Conservation (phyloP, 768 basidiomycete genomes). For the Pleurotus cornucopiae region DNA sequence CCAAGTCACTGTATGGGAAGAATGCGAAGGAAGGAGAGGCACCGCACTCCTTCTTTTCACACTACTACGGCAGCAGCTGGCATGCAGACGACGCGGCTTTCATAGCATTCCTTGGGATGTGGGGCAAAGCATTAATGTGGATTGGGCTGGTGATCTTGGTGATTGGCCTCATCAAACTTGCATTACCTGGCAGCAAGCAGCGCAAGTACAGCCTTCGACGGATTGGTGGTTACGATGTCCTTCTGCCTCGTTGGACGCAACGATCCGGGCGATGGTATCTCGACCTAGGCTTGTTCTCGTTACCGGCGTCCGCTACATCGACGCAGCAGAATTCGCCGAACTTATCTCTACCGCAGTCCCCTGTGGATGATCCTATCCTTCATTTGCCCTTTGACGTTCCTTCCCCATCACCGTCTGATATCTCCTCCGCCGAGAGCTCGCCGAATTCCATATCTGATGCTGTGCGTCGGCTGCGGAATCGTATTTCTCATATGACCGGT, state of each 20-base stretch:
- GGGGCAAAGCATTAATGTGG: slow-evolving; percentile 90
- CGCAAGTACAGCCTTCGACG: slow-evolving; percentile 56
- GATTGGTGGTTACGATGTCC: slow-evolving; percentile 72
- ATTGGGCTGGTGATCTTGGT: slow-evolving; percentile 71
- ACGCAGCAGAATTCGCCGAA: slow-evolving; percentile 40
- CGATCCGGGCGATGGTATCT: slow-evolving; percentile 72
- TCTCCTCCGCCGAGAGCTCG: slow-evolving; percentile 31
- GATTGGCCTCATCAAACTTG: slow-evolving; percentile 59
- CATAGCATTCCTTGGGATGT: slow-evolving; percentile 84
- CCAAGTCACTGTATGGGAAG: slow-evolving; percentile 97
- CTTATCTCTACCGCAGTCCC: slow-evolving; percentile 33
- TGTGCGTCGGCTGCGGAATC: slow-evolving; percentile 53
- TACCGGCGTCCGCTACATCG: slow-evolving; percentile 41
- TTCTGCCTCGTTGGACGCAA: slow-evolving; percentile 70
- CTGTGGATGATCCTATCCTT: slow-evolving; percentile 50
- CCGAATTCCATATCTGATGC: slow-evolving; percentile 49
- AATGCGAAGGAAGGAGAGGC: slow-evolving; percentile 82
- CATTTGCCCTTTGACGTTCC: slow-evolving; percentile 61
- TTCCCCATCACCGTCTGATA: slow-evolving; percentile 53
- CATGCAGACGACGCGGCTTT: slow-evolving; percentile 98
- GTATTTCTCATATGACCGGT: slow-evolving; percentile 44
- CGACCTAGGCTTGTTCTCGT: slow-evolving; percentile 57
- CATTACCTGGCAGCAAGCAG: slow-evolving; percentile 51
- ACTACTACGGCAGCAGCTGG: slow-evolving; percentile 98
- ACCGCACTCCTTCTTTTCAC: slow-evolving; percentile 91